Evolutionary conservation across 192 early-diverging fungal species (phyloP).

Genomic region (Coemansia reversa): DNA sequence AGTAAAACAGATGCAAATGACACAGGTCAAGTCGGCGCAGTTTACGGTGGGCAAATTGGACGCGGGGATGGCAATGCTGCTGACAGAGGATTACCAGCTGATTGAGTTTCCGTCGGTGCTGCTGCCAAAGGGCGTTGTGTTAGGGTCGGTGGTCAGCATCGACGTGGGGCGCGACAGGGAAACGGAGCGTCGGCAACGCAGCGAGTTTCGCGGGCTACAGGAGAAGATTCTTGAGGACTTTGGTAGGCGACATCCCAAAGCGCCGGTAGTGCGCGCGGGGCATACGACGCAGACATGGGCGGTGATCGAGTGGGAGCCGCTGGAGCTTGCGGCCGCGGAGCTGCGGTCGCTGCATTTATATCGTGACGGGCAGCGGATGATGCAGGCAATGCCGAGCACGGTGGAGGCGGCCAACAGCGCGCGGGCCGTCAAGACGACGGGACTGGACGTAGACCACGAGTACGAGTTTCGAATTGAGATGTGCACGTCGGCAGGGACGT

Average conservation of each 20-base stretch:
- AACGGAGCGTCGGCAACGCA: slow-evolving; percentile 78
- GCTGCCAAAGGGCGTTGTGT: slow-evolving; percentile 87
- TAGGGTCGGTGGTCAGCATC: slow-evolving; percentile 96
- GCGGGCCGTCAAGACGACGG: slow-evolving; percentile 72
- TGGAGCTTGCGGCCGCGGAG: slow-evolving; percentile 77
- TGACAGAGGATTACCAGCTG: slow-evolving; percentile 97
- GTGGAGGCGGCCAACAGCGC: slow-evolving; percentile 28
- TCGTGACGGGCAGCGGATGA: slow-evolving; percentile 78
- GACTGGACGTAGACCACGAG: slow-evolving; percentile 86
- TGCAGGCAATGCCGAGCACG: slow-evolving; percentile 57
- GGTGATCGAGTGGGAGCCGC: slow-evolving; percentile 87
- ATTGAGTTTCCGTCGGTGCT: slow-evolving; percentile 98
- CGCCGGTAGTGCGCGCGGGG: slow-evolving; percentile 76
- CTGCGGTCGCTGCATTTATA: slow-evolving; percentile 89
- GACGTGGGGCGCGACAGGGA: slow-evolving; percentile 87
- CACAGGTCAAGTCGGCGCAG: slow-evolving; percentile 45
- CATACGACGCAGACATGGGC: slow-evolving; percentile 83
- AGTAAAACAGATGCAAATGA: slow-evolving; percentile 17
- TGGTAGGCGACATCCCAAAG: slow-evolving; percentile 72
- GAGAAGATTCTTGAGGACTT: slow-evolving; percentile 80
- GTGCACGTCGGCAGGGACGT: slow-evolving; percentile 87
- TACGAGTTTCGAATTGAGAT: slow-evolving; percentile 89
- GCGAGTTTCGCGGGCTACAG: slow-evolving; percentile 85
- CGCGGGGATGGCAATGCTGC: slow-evolving; percentile 83
- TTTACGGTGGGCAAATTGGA: slow-evolving; percentile 95